Evolutionary conservation across 2,329 filamentous ascomycete genomes (phyloP).

Genomic region (Fusarium piperis): DNA sequence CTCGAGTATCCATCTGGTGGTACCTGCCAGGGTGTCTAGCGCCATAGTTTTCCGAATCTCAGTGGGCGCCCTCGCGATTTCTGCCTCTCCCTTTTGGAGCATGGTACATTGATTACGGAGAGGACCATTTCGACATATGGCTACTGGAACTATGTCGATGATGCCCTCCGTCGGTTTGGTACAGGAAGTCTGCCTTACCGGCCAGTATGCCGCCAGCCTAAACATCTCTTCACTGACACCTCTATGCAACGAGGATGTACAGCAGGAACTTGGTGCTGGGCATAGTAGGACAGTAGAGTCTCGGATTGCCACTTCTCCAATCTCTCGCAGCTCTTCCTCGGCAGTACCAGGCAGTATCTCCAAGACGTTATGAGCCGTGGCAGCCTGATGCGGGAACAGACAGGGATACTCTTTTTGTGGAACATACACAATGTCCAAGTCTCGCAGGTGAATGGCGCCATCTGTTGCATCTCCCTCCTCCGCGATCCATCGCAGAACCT

Average conservation of each 20-base stretch:
- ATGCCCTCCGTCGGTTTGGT: not conserved
- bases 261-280: not conserved
- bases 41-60: not conserved
- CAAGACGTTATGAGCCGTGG: not conserved
- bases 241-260: not conserved
- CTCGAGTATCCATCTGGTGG: not conserved
- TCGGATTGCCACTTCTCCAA: not conserved
- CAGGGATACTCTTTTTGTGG: not conserved
- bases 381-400: not conserved
- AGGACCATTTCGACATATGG: not conserved
- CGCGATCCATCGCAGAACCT: not conserved
- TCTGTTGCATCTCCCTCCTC: not conserved
- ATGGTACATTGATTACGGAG: not conserved
- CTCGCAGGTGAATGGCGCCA: not conserved
- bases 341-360: not conserved
- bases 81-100: not conserved
- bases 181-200: not conserved
- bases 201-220: not conserved
- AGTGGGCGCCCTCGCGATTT: not conserved
- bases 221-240: not conserved
- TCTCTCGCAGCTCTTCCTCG: not conserved
- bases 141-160: not conserved
- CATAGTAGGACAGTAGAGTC: not conserved
- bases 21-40: not conserved
- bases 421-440: not conserved